Conservation (phyloP, 371 early-diverging fungal species). For the Nematocida ausubeli region DNA sequence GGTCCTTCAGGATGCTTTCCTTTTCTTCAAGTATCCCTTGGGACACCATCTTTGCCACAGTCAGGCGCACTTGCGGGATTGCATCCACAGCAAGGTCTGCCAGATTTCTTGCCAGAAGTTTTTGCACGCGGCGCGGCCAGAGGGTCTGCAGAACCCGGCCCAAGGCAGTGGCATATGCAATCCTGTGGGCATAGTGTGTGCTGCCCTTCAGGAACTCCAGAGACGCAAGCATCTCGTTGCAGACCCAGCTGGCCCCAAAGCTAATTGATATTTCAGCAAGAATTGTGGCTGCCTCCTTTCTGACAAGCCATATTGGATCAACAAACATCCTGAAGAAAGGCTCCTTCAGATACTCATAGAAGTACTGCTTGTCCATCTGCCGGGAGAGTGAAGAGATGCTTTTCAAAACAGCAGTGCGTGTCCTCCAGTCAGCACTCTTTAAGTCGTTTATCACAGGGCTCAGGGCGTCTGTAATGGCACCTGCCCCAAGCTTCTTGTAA, state of each 20-base stretch:
- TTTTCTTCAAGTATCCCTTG: slow-evolving; percentile 7
- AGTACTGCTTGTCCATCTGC: slow-evolving; percentile 42
- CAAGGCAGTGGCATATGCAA: slow-evolving; percentile 28
- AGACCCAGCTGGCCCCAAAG: slow-evolving; percentile 36
- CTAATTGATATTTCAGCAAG: slow-evolving; percentile 15
- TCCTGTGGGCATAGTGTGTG: slow-evolving; percentile 37
- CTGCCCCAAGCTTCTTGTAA: slow-evolving; percentile 38
- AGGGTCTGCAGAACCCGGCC: slow-evolving; percentile 8
- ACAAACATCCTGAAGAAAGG: slow-evolving; percentile 46
- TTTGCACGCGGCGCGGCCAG: slow-evolving; percentile 19
- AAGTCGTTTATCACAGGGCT: slow-evolving; percentile 40
- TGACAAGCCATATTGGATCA: slow-evolving; percentile 42
- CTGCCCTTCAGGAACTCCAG: slow-evolving; percentile 35
- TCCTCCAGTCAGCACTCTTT: slow-evolving; percentile 46
- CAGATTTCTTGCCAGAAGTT: neutral
- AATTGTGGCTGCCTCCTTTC: slow-evolving; percentile 41
- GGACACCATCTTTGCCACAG: slow-evolving; percentile 20
- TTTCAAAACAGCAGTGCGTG: slow-evolving; percentile 34
- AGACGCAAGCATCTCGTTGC: neutral
- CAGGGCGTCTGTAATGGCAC: slow-evolving; percentile 28
- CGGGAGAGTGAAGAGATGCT: slow-evolving; percentile 38
- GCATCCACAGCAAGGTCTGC: slow-evolving; percentile 18
- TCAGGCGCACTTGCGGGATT: slow-evolving; percentile 33
- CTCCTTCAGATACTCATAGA: slow-evolving; percentile 23
- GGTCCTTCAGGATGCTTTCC: neutral